Percentiles rank a stretch among this genome's conserved stretches.
phyloP scores from a whole-genome alignment of 23 red algal genomes.

The Gracilaria domingensis region DNA sequence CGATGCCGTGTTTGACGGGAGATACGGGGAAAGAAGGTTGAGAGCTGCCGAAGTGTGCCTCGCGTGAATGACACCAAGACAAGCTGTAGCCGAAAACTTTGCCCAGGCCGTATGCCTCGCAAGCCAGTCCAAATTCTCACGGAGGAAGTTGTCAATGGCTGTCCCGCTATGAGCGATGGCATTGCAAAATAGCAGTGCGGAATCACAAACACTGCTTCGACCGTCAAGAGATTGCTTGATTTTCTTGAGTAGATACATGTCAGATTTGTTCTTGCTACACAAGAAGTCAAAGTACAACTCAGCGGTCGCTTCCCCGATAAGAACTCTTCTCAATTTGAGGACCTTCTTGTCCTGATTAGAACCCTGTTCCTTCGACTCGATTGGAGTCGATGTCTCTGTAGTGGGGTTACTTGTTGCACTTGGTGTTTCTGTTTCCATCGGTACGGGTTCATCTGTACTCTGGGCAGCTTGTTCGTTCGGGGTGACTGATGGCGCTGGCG shows the following conservation, averaged over 20 bases:
- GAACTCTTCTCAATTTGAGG: slow-evolving; percentile 65
- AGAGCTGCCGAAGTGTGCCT: slow-evolving; percentile 85
- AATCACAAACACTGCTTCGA: slow-evolving; percentile 87
- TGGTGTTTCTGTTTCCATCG: slow-evolving; percentile 55
- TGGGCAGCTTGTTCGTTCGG: neutral
- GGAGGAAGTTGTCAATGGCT: slow-evolving; percentile 94
- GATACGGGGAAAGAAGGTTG: slow-evolving; percentile 93
- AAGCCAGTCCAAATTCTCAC: slow-evolving; percentile 98
- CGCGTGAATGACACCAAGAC: slow-evolving; percentile 93
- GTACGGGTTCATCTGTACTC: slow-evolving; percentile 49
- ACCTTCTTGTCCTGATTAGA: slow-evolving; percentile 55
- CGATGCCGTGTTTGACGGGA: slow-evolving; percentile 59
- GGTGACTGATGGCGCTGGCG: neutral
- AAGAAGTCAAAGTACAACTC: slow-evolving; percentile 93
- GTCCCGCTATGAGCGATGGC: slow-evolving; percentile 92
- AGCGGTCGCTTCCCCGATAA: slow-evolving; percentile 81
- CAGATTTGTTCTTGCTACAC: slow-evolving; percentile 83
- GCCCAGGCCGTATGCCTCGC: slow-evolving; percentile 89
- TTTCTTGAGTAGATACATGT: slow-evolving; percentile 87
- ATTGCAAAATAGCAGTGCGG: slow-evolving; percentile 92
- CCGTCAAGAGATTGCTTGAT: slow-evolving; percentile 84
- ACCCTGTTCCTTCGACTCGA: neutral
- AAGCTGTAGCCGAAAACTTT: slow-evolving; percentile 98
- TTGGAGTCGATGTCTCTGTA: neutral
- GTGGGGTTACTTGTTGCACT: neutral